Evolutionary conservation across 2,329 filamentous ascomycete species (phyloP).

Genomic region (Phyllosticta citriasiana): DNA sequence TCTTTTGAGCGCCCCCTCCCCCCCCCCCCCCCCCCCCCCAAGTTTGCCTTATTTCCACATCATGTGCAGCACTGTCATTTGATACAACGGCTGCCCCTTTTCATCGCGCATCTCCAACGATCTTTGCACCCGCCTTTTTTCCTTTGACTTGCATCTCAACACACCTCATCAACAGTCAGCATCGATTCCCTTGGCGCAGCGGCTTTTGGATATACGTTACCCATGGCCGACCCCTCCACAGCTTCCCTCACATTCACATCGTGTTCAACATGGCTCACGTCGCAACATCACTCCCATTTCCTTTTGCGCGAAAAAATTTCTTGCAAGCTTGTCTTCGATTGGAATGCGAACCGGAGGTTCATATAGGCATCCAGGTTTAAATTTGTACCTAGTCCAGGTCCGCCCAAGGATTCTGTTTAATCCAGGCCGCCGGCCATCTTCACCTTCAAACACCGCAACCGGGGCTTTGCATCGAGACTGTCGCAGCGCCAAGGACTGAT

Average conservation of each 20-base stretch:
- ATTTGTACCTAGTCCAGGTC: neutral
- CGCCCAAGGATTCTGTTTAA: neutral
- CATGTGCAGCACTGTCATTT: slow-evolving; percentile 1
- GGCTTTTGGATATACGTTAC: neutral
- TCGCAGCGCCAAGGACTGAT: neutral
- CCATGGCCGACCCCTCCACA: neutral
- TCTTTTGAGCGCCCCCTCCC: slow-evolving; percentile 1
- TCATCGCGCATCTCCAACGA: neutral
- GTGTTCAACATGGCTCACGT: neutral
- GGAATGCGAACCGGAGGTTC: neutral
- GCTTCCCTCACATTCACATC: neutral
- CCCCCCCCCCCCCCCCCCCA: too few species aligned
- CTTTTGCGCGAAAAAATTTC: neutral
- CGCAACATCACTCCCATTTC: neutral
- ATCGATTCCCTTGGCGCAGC: neutral
- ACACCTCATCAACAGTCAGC: neutral
- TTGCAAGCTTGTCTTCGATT: neutral
- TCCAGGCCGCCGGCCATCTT: neutral
- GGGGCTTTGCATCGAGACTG: neutral
- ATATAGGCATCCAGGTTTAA: neutral
- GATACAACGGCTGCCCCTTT: slow-evolving; percentile 1
- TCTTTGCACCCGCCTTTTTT: neutral
- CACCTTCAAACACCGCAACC: neutral
- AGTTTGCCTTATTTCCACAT: neutral
- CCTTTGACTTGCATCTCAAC: neutral